Conservation (phyloP, 1,284 basidiomycete species). For the Malassezia furfur region DNA sequence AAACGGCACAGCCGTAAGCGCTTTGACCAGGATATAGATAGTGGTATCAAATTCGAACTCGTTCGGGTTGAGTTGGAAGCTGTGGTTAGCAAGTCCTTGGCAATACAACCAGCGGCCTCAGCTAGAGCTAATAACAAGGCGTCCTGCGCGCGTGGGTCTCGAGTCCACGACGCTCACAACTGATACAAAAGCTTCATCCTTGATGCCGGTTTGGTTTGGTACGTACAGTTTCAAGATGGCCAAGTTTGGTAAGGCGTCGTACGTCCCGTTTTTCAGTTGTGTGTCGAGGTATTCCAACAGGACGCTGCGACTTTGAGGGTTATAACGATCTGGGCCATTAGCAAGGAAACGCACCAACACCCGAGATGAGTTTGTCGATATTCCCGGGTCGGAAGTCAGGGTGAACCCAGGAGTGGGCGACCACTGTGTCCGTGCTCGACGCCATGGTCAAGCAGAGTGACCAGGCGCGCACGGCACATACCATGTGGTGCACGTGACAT, state of each 20-base stretch:
- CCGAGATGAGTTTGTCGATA: slow-evolving; percentile 43
- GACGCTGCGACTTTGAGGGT: slow-evolving; percentile 80
- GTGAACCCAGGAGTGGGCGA: slow-evolving; percentile 7
- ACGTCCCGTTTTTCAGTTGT: slow-evolving; percentile 78
- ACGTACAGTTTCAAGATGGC: slow-evolving; percentile 72
- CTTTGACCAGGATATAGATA: slow-evolving; percentile 86
- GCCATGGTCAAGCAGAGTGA: neutral
- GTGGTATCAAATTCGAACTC: slow-evolving; percentile 86
- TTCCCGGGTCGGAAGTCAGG: slow-evolving; percentile 36
- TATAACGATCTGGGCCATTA: slow-evolving; percentile 68
- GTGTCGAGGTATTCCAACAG: slow-evolving; percentile 89
- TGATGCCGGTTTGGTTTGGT: neutral
- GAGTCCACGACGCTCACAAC: slow-evolving; percentile 12
- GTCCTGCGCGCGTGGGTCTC: slow-evolving; percentile 15
- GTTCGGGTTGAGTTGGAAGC: slow-evolving; percentile 88
- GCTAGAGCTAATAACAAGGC: slow-evolving; percentile 48
- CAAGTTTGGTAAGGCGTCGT: slow-evolving; percentile 85
- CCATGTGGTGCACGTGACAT: neutral
- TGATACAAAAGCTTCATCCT: neutral
- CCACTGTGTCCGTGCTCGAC: neutral
- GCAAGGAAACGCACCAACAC: slow-evolving; percentile 22
- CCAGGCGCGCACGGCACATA: neutral
- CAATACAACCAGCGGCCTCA: slow-evolving; percentile 18
- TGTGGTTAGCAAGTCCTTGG: too few species aligned
- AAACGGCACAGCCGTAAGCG: slow-evolving; percentile 69